Percentiles rank a stretch among this genome's conserved stretches.
These are phyloP conservation scores for Paecilomyces sp. DNA, from an alignment of 2,329 filamentous ascomycete genomes.

Conservation along the genomic window DNA sequence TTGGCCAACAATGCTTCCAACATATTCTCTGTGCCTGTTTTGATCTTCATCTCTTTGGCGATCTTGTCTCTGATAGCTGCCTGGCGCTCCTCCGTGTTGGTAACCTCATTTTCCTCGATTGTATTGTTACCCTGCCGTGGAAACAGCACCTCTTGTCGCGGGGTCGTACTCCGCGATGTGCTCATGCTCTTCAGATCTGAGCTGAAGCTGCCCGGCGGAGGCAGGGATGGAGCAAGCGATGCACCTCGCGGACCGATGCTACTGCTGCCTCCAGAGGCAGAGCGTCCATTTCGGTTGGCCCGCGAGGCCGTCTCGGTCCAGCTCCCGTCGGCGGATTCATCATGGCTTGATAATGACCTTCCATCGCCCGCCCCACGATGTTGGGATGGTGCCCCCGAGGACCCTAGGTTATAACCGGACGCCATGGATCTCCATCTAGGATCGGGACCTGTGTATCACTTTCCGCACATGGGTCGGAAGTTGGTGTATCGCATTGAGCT, in stretches of 20 bases:
- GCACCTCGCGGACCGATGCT: constrained; percentile 60
- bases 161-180: constrained; percentile 55
- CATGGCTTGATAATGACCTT: constrained; percentile 30
- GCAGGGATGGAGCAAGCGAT: constrained; percentile 63
- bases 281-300: constrained; percentile 37
- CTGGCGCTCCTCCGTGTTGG: constrained; percentile 64
- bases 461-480: constrained; percentile 10
- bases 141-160: constrained; percentile 50
- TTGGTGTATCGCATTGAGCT: constrained; percentile 11
- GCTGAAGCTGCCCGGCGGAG: constrained; percentile 77
- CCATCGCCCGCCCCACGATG: constrained; percentile 31
- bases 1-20: constrained; percentile 90
- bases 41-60: constrained; percentile 95
- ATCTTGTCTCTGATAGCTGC: constrained; percentile 73
- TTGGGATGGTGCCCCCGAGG: constrained; percentile 35
- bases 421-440: constrained; percentile 40
- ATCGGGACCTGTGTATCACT: constrained; percentile 13
- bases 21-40: constrained; percentile 95
- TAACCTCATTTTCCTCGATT: constrained; percentile 55
- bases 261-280: constrained; percentile 50
- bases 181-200: constrained; percentile 70
- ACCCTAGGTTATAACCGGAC: constrained; percentile 36
- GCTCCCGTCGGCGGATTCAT: constrained; percentile 30
- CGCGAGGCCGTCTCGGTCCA: constrained; percentile 27
- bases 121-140: constrained; percentile 38